Evolutionary conservation across 2,329 filamentous ascomycete species (phyloP).

Genomic region (Pseudodiploospora longispora): DNA sequence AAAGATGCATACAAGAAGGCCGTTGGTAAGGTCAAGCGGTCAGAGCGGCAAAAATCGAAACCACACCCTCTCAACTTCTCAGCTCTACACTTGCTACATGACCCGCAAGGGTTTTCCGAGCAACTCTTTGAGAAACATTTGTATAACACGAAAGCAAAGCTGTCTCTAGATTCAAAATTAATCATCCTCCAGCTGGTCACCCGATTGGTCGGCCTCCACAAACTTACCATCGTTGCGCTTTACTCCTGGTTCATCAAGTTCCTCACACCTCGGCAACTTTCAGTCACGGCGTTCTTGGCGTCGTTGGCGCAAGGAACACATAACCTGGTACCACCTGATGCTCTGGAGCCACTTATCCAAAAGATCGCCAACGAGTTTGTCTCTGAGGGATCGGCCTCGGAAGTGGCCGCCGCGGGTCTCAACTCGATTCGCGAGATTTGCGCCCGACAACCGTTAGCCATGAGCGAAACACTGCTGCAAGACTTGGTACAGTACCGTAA

Average conservation of each 20-base stretch:
- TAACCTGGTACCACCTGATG: constrained; percentile 84
- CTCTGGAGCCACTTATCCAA: constrained; percentile 78
- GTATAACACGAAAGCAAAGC: constrained; percentile 74
- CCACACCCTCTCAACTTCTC: constrained; percentile 93
- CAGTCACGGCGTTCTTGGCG: constrained; percentile 87
- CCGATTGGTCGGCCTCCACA: constrained; percentile 83
- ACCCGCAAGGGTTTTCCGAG: constrained; percentile 91
- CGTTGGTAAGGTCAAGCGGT: constrained; percentile 69
- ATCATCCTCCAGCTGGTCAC: constrained; percentile 87
- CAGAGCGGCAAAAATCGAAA: constrained; percentile 80
- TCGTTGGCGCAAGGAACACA: constrained; percentile 89
- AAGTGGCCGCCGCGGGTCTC: constrained; percentile 85
- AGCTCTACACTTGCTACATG: constrained; percentile 84
- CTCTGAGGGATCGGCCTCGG: constrained; percentile 81
- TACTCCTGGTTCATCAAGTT: constrained; percentile 97
- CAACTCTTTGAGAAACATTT: constrained; percentile 84
- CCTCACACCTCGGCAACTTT: constrained; percentile 78
- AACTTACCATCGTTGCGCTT: constrained; percentile 78
- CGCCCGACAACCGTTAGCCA: constrained; percentile 85
- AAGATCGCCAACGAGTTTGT: constrained; percentile 99
- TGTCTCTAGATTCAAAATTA: constrained; percentile 82
- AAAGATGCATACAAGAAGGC: constrained; percentile 72
- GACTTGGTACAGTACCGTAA: constrained; percentile 94
- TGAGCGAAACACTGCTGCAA: constrained; percentile 91
- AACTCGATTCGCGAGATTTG: constrained; percentile 95